These are phyloP conservation scores for Candida pseudoglaebosa DNA, from an alignment of 805 yeast species.

Conservation along the genomic window DNA sequence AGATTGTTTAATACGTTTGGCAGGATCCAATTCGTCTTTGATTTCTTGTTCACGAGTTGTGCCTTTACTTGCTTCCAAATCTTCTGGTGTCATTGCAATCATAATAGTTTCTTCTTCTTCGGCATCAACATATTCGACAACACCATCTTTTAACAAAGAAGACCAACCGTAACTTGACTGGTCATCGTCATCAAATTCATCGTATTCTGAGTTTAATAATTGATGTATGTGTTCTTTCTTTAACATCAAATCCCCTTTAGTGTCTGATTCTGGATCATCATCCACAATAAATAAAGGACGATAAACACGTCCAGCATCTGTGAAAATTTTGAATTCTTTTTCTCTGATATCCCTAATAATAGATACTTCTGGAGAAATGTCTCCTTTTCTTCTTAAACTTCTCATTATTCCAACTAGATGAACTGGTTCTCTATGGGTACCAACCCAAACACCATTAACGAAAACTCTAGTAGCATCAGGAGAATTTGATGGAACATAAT, in stretches of 20 bases:
- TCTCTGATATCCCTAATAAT: conserved; percentile 96
- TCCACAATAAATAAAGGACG: conserved; percentile 94
- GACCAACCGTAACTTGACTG: conserved; percentile 70
- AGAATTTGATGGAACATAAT: conserved; percentile 87
- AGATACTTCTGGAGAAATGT: conserved; percentile 92
- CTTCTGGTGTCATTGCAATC: conserved; percentile 99
- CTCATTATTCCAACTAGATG: conserved; percentile 86
- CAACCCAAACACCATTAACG: conserved; percentile 99
- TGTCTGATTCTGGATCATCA: conserved; percentile 67
- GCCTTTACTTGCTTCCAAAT: conserved; percentile 63
- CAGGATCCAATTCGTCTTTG: conserved; percentile 56
- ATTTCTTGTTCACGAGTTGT: conserved; percentile 37
- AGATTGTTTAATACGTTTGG: conserved; percentile 78
- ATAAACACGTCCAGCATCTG: conserved; percentile 98
- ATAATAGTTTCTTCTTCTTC: conserved; percentile 98
- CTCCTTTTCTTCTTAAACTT: conserved; percentile 89
- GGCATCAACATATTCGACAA: conserved; percentile 95
- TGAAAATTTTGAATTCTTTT: conserved; percentile 90
- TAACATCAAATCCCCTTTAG: conserved; percentile 74
- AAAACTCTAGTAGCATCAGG: conserved; percentile 92
- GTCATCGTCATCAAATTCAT: conserved; percentile 54
- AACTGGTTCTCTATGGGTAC: conserved; percentile 97
- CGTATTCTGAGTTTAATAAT: conserved; percentile 60
- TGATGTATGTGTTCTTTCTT: conserved; percentile 80
- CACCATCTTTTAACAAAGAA: conserved; percentile 74